Evolutionary conservation across 768 basidiomycete genomes (phyloP).

Genomic region (Russula brevipes): DNA sequence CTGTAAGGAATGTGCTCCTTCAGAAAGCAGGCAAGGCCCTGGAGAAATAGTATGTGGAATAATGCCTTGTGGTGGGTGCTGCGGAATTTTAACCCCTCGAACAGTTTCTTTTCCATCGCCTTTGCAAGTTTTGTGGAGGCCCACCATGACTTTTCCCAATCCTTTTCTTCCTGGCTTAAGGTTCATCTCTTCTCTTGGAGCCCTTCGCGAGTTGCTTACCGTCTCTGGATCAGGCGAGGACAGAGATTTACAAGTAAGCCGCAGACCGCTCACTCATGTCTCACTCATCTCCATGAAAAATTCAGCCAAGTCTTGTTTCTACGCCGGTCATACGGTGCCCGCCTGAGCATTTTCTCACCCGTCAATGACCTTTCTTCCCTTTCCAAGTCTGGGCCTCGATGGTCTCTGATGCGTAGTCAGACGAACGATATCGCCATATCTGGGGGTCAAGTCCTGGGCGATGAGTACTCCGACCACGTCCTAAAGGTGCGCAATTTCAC

Average conservation of each 20-base stretch:
- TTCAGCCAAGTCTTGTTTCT: conserved; percentile 80
- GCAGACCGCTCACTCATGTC: neutral
- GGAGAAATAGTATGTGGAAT: conserved; percentile 75
- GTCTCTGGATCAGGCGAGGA: conserved; percentile 47
- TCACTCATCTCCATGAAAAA: neutral
- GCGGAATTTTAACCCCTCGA: neutral
- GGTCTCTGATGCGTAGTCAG: conserved; percentile 57
- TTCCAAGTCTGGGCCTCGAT: conserved; percentile 61
- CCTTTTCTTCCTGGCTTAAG: conserved; percentile 86
- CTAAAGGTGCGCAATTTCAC: conserved; percentile 56
- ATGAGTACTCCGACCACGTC: conserved; percentile 94
- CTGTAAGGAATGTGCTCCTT: conserved; percentile 46
- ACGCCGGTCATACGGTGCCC: conserved; percentile 72
- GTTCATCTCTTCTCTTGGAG: conserved; percentile 35
- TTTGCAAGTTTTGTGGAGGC: conserved; percentile 84
- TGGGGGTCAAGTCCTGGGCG: conserved; percentile 84
- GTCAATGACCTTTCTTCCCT: conserved; percentile 81
- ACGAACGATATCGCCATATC: conserved; percentile 68
- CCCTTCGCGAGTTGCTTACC: neutral
- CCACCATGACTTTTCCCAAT: conserved; percentile 53
- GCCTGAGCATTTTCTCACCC: conserved; percentile 87
- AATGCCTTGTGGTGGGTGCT: neutral
- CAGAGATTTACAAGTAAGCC: conserved; percentile 90
- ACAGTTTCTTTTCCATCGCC: conserved; percentile 88
- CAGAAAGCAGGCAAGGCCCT: conserved; percentile 67